Percentiles rank a stretch among this genome's conserved stretches.
These are phyloP conservation scores for Rhynchosporium agropyri DNA, from an alignment of 2,329 filamentous ascomycete species.

Conservation along the genomic window DNA sequence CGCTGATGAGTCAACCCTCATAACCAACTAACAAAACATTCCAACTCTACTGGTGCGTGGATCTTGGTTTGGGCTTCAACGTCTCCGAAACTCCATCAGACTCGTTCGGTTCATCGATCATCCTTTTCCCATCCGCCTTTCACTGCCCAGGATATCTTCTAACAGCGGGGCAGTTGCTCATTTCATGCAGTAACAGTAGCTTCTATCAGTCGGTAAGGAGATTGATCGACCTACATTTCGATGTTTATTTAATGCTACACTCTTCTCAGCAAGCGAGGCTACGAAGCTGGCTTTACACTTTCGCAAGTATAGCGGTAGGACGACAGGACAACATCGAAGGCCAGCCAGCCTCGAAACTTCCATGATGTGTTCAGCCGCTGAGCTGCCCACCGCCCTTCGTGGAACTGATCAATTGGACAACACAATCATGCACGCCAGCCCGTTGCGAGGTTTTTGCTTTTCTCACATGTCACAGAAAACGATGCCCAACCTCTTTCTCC, in stretches of 20 bases:
- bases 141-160: not conserved
- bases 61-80: constrained; percentile 10
- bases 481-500: constrained; percentile 3
- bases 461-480: constrained; percentile 3
- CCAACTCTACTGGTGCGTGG: not conserved
- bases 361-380: not conserved
- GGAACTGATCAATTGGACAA: constrained; percentile 14
- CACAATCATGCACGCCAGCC: constrained; percentile 1
- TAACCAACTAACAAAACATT: not conserved
- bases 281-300: too few species aligned
- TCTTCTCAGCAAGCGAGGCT: not conserved
- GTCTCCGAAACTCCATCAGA: not conserved
- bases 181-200: not conserved
- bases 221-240: not conserved
- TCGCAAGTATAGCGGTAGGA: too few species aligned
- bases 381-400: constrained; percentile 4
- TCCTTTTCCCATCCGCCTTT: not conserved
- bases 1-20: not conserved
- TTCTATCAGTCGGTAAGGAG: constrained; percentile 4
- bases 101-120: not conserved
- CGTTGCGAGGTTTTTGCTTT: not conserved
- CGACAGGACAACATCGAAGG: too few species aligned
- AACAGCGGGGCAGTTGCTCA: constrained; percentile 2
- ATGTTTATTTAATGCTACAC: not conserved
- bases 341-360: not conserved